phyloP scores from a whole-genome alignment of 192 early-diverging fungal genomes.

The Backusella westeae region DNA sequence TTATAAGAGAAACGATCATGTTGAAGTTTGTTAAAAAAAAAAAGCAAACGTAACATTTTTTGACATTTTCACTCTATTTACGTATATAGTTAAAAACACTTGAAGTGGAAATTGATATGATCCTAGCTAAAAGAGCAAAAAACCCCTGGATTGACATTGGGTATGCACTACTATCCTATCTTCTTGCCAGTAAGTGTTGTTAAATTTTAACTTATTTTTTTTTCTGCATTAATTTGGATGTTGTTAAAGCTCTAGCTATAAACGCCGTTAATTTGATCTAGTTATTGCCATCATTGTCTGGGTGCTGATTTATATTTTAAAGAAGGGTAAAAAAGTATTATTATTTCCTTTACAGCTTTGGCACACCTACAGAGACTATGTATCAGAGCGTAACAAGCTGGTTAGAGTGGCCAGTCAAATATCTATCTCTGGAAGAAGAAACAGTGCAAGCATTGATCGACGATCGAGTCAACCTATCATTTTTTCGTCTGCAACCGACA shows the following conservation, averaged over 20 bases:
- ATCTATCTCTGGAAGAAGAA: not conserved
- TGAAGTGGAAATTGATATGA: conserved; percentile 33
- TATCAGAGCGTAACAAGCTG: conserved; percentile 10
- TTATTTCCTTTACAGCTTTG: conserved; percentile 9
- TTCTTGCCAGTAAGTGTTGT: conserved; percentile 26
- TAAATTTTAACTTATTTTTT: not conserved
- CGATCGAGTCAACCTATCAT: not conserved
- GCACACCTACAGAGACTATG: conserved; percentile 2
- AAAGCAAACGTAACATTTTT: not conserved
- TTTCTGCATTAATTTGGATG: not conserved
- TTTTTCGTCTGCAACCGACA: not conserved
- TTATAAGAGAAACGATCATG: not conserved
- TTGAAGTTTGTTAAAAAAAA: not conserved
- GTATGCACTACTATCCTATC: conserved; percentile 30
- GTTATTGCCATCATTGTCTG: conserved; percentile 17
- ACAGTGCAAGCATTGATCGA: not conserved
- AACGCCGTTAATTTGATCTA: not conserved
- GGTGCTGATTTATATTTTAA: conserved; percentile 16
- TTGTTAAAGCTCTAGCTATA: not conserved
- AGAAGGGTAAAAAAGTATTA: conserved; percentile 5
- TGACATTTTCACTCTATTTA: not conserved
- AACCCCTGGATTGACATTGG: conserved; percentile 36
- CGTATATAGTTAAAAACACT: conserved; percentile 31
- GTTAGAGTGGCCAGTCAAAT: not conserved
- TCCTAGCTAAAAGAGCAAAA: conserved; percentile 33